Conservation (phyloP, 108 stramenopile genomes). For the Pseudonitzschia delicatissima region DNA sequence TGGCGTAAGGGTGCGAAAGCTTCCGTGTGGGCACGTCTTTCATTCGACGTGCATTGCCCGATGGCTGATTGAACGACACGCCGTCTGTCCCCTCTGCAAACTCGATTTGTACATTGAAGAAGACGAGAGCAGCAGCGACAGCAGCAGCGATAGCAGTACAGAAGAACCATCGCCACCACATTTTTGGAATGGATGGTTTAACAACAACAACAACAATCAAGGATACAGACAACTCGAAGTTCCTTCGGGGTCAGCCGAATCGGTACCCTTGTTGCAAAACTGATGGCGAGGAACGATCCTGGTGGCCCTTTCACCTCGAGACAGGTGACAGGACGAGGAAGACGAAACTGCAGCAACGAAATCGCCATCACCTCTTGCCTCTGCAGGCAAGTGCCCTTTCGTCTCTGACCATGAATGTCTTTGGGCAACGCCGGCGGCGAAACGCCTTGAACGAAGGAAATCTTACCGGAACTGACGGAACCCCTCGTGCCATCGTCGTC, state of each 20-base stretch:
- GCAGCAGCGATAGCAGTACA: not conserved
- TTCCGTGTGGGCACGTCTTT: constrained; percentile 71
- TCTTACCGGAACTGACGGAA: constrained; percentile 15
- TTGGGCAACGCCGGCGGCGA: constrained; percentile 1
- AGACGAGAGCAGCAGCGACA: constrained; percentile 13
- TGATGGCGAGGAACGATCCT: not conserved
- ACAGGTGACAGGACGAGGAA: not conserved
- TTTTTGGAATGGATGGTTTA: not conserved
- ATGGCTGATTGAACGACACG: constrained; percentile 61
- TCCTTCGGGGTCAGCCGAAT: not conserved
- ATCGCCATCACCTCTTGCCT: not conserved
- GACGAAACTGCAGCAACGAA: not conserved
- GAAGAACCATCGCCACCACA: not conserved
- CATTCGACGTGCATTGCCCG: constrained; percentile 62
- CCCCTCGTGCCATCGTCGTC: not conserved
- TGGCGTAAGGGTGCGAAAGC: constrained; percentile 42
- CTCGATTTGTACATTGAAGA: constrained; percentile 38
- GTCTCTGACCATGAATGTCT: not conserved
- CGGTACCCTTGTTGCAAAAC: not conserved
- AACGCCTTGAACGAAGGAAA: not conserved
- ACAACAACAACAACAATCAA: not conserved
- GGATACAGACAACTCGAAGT: not conserved
- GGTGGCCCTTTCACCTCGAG: constrained; percentile 18
- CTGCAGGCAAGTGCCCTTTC: too few species aligned
- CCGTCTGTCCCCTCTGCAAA: constrained; percentile 65